phyloP scores from a whole-genome alignment of 257 asterid species.

The Nicotiana obtusifolia region DNA sequence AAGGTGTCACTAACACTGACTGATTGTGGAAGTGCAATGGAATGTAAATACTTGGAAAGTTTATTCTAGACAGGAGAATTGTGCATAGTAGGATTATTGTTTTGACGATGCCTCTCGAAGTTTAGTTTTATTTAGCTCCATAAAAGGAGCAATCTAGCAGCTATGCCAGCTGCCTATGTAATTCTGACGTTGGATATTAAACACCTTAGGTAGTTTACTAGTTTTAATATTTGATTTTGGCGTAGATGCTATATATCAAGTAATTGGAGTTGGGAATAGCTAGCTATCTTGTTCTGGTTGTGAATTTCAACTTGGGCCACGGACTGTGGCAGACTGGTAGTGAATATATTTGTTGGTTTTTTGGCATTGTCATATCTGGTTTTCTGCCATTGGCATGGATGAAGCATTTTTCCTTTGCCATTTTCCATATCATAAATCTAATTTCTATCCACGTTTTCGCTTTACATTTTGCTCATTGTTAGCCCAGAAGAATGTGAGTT shows the following conservation, averaged over 20 bases:
- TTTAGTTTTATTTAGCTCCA: not conserved
- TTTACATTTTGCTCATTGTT: not conserved
- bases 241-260: not conserved
- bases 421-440: not conserved
- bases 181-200: not conserved
- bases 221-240: not conserved
- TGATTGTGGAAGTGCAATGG: not conserved
- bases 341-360: not conserved
- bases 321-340: not conserved
- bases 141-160: not conserved
- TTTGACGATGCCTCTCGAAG: not conserved
- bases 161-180: not conserved
- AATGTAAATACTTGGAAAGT: not conserved
- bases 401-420: not conserved
- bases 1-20: not conserved
- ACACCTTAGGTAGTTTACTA: not conserved
- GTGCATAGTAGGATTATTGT: slow-evolving; percentile 4
- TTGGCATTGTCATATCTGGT: not conserved
- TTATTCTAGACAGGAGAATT: slow-evolving; percentile 1
- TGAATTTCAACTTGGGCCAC: not conserved
- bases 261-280: not conserved
- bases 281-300: not conserved
- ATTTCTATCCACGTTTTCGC: not conserved
- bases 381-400: not conserved
- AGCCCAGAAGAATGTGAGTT: not conserved